These are phyloP conservation scores for Thymus mandschuricus DNA, from an alignment of 257 asterid species.

Conservation along the genomic window DNA sequence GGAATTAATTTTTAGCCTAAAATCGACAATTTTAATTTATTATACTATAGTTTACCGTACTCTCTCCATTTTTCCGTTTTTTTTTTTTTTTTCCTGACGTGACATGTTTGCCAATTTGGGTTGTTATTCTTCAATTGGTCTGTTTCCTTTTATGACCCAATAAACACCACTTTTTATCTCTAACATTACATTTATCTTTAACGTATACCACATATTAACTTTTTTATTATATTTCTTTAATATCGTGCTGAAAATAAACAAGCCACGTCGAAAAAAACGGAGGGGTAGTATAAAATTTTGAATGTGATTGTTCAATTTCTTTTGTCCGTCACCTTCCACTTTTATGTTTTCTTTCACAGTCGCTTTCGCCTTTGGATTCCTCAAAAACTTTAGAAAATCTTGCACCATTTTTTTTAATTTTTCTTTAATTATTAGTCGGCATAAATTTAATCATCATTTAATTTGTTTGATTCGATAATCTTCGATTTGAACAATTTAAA, in stretches of 20 bases:
- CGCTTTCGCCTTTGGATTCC: constrained; percentile 41
- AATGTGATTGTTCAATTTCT: constrained; percentile 23
- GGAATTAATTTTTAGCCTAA: constrained; percentile 30
- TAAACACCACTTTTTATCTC: too few relatives aligned
- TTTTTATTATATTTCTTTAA: too few relatives aligned
- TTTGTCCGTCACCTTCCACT: constrained; percentile 30
- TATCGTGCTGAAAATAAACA: too few relatives aligned
- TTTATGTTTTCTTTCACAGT: constrained; percentile 22
- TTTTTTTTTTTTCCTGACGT: too few relatives aligned
- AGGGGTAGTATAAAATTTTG: not conserved
- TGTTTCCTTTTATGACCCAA: too few relatives aligned
- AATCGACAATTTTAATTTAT: not conserved
- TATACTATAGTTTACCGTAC: too few relatives aligned
- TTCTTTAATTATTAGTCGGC: not conserved
- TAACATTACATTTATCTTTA: too few relatives aligned
- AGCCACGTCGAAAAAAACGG: too few relatives aligned
- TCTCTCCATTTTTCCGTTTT: too few relatives aligned
- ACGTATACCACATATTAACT: too few relatives aligned
- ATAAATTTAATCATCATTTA: not conserved
- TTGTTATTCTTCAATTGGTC: too few relatives aligned
- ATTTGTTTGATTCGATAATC: not conserved
- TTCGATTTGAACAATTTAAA: not conserved
- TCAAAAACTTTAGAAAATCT: constrained; percentile 14
- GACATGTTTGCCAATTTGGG: too few relatives aligned
- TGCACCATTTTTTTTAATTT: not conserved